These are phyloP conservation scores for Mycena galopus DNA, from an alignment of 768 basidiomycete species.

Conservation along the genomic window DNA sequence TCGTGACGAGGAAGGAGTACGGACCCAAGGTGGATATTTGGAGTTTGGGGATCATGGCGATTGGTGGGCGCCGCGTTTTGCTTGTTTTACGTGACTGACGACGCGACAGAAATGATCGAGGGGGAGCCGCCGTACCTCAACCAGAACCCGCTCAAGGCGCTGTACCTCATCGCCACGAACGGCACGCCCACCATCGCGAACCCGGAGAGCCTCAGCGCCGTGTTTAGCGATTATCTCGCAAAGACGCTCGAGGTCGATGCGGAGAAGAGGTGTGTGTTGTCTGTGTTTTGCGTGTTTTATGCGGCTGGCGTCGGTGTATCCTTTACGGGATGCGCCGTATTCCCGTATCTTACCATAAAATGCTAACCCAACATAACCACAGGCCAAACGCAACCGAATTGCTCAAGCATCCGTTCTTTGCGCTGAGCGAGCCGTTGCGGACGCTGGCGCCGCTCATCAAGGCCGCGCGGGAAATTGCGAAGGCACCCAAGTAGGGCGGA, in stretches of 20 bases:
- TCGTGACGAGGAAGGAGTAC: slow-evolving; percentile 97
- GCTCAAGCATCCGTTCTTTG: slow-evolving; percentile 88
- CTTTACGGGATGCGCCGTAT: no score
- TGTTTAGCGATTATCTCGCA: slow-evolving; percentile 92
- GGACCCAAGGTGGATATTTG: slow-evolving; percentile 99
- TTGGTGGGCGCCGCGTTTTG: slow-evolving; percentile 64
- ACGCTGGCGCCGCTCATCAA: slow-evolving; percentile 93
- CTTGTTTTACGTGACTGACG: neutral
- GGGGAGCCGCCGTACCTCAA: slow-evolving; percentile 97
- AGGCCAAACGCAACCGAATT: slow-evolving; percentile 34
- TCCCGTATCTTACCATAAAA: neutral
- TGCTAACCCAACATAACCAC: neutral
- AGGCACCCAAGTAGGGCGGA: slow-evolving; percentile 55
- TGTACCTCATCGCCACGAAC: slow-evolving; percentile 98
- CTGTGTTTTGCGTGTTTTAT: neutral
- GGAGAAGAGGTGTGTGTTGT: slow-evolving; percentile 71
- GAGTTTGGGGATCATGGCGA: slow-evolving; percentile 96
- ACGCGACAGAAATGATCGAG: slow-evolving; percentile 90
- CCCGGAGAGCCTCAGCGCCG: slow-evolving; percentile 75
- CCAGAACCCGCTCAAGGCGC: slow-evolving; percentile 95
- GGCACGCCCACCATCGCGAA: slow-evolving; percentile 97
- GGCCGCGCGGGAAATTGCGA: slow-evolving; percentile 89
- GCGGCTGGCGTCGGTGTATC: no score
- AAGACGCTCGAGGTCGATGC: slow-evolving; percentile 94
- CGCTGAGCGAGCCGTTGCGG: slow-evolving; percentile 85